A percentile compares a stretch with the other conserved stretches of the same genome.
Evolutionary conservation across 495 filamentous ascomycete species (phyloP).

Genomic region (Hapsidospora chrysogenum): DNA sequence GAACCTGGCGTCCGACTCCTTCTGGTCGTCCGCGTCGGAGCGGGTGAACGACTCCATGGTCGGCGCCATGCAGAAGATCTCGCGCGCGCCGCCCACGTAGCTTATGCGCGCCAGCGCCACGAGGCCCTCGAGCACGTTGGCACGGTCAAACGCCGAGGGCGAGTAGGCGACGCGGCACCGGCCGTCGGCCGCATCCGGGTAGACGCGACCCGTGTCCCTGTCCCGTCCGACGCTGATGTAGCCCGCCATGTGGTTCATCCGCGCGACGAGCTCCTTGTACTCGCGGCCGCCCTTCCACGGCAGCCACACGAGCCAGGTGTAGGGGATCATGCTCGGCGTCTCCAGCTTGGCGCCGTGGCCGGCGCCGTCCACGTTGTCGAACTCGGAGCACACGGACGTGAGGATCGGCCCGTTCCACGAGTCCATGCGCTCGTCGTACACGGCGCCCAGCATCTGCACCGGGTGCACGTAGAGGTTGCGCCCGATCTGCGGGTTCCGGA

Average conservation of each 20-base stretch:
- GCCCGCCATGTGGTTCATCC: conserved; percentile 42
- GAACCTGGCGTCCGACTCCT: conserved; percentile 44
- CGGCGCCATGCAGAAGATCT: conserved; percentile 47
- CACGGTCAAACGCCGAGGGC: conserved; percentile 49
- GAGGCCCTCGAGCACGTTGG: conserved; percentile 53
- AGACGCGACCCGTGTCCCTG: conserved; percentile 54
- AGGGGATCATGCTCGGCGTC: conserved; percentile 42
- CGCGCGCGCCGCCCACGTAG: conserved; percentile 57
- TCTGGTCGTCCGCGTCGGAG: conserved; percentile 6
- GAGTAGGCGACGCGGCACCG: conserved; percentile 48
- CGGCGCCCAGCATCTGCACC: conserved; percentile 37
- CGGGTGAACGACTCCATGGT: conserved; percentile 55
- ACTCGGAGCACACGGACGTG: conserved; percentile 58
- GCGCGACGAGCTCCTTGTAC: conserved; percentile 47
- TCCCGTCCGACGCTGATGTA: conserved; percentile 61
- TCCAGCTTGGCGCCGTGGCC: conserved; percentile 83
- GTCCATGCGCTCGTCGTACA: conserved; percentile 46
- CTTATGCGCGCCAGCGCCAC: conserved; percentile 56
- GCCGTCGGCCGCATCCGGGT: conserved; percentile 53
- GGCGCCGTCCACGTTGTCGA: conserved; percentile 65
- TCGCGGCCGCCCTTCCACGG: conserved; percentile 48
- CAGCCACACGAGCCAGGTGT: conserved; percentile 31
- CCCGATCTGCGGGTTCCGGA: conserved; percentile 67
- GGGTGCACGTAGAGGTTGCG: conserved; percentile 72
- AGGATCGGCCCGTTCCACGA: conserved; percentile 71